These are phyloP conservation scores for Aspergillus campestris DNA, from an alignment of 495 filamentous ascomycete species.

Conservation along the genomic window DNA sequence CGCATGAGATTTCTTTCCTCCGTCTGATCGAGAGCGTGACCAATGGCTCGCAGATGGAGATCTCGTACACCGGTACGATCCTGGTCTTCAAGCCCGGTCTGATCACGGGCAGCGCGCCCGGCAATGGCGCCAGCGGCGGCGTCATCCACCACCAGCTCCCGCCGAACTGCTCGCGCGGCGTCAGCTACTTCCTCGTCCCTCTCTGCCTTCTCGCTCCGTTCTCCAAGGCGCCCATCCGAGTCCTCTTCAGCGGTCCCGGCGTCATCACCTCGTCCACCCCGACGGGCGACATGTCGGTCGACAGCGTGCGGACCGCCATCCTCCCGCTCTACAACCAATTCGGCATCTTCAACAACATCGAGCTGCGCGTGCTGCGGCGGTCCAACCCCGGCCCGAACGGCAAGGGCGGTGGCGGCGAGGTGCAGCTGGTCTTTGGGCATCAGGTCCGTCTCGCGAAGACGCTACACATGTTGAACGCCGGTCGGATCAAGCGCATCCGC, in stretches of 20 bases:
- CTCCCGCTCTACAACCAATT: constrained; percentile 85
- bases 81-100: constrained; percentile 86
- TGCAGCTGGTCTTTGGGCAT: constrained; percentile 83
- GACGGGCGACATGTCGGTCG: constrained; percentile 76
- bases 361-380: constrained; percentile 71
- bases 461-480: constrained; percentile 77
- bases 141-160: constrained; percentile 72
- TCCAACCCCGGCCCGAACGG: constrained; percentile 67
- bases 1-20: constrained; percentile 91
- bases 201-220: constrained; percentile 90
- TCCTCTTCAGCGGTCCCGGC: constrained; percentile 80
- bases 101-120: constrained; percentile 69
- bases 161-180: constrained; percentile 61
- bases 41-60: constrained; percentile 90
- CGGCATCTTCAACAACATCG: constrained; percentile 79
- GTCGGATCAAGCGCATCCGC: constrained; percentile 78
- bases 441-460: constrained; percentile 92
- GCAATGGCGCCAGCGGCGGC: constrained; percentile 58
- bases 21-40: constrained; percentile 90
- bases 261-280: constrained; percentile 85
- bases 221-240: constrained; percentile 77
- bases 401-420: constrained; percentile 77
- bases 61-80: constrained; percentile 89
- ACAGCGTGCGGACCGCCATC: constrained; percentile 88
- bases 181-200: constrained; percentile 88